Evolutionary conservation across 257 asterid genomes (phyloP), one percentile per base, ranked within the genome.

Genomic region (Nicotiana tabacum): DNA sequence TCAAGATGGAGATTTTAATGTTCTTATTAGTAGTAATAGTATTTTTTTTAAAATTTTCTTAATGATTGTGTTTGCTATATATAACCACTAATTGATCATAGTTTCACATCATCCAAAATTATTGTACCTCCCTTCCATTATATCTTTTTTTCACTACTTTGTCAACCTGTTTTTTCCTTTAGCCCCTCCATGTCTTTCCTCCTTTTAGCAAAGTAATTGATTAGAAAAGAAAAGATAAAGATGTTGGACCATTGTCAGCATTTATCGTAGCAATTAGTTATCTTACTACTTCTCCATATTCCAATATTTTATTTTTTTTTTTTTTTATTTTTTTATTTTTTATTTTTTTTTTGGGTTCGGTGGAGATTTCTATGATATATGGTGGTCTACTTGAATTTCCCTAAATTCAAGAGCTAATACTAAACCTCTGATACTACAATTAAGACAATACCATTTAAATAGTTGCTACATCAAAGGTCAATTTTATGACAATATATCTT

Each of bases 41-140:
- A 5, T 3, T 24, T 24, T 55, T 4, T 46, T 11, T 68, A 33
- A 74, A 21, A 21, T 67, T 0, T 68, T n/a, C 39, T 69, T 39
- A 39, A 18, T 70, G 57, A n/a, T 39, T 21, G 37, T 43, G 33
- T 46, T 4, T 12, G 11, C 27, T 43, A 11, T 43, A 24, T 72
- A 72, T 13, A 17, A 4, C 16, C 37, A 46, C 60, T 21, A 21
- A 24, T 72, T 24, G 61, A 24, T 15, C 79, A 12, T 46, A 72
- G 15, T 72, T 72, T 72, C 61, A 17, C 60, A 72, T 56, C 74
- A 77, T 66, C 78, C 39, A 56, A 74, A 86, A 87, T 86, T 79
- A 87, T 90, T 87, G 90, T 88, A 83, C 90, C 80, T 46, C 58
- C 17, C 80, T 37, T 43, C 64, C 35, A 83, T 29, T 84, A 68